Evolutionary conservation across 192 early-diverging fungal genomes (phyloP), one percentile per base, ranked within the genome.

Genomic region (Podila clonocystis): DNA sequence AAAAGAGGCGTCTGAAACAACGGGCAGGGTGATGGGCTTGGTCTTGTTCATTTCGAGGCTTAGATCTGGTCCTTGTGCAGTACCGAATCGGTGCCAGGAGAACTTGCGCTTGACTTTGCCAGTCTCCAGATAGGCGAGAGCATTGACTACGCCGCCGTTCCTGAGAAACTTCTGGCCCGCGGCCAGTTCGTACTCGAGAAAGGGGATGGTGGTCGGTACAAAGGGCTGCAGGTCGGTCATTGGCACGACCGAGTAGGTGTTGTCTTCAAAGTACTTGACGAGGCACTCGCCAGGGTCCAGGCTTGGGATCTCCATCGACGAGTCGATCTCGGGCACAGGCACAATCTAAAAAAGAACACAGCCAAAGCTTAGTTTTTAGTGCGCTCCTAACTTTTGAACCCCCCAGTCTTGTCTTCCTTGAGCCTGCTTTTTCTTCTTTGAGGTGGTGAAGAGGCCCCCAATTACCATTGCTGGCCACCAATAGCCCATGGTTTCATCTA

Each of bases 401-500:
- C 41, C 41, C 34, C 7, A 36, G 34, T 36, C 34, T 11, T 36
- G 34, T 11, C 34, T 36, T 8, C 34, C 12, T 45, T 45, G 41
- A 45, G 41, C 41, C 41, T 45, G 52, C 5, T 24, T 55, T 55
- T 24, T 55, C 1, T 0, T 52, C 26, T 4, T 55, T 2, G 50
- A 55, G 5, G 52, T n/a, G 5, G n/a, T 9, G n/a, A n/a, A 26
- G 52, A 26, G 34, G 34, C 9, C 34, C 9, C 20, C 52, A 55
- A 55, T 80, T 80, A 80, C 77, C 77, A 80, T 80, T 36, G 77
- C 77, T 22, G 77, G 77, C 77, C 77, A 80, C 77, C 77, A 80
- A 65, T 80, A 80, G 49, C 65, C 68, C 58, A 72, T 70, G 65
- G 72, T 80, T 30, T 80, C 77, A 80, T 80, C 77, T 80, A 72